These are phyloP conservation scores for Ceratocystis variospora DNA, from an alignment of 2,329 filamentous ascomycete genomes.

Conservation along the genomic window DNA sequence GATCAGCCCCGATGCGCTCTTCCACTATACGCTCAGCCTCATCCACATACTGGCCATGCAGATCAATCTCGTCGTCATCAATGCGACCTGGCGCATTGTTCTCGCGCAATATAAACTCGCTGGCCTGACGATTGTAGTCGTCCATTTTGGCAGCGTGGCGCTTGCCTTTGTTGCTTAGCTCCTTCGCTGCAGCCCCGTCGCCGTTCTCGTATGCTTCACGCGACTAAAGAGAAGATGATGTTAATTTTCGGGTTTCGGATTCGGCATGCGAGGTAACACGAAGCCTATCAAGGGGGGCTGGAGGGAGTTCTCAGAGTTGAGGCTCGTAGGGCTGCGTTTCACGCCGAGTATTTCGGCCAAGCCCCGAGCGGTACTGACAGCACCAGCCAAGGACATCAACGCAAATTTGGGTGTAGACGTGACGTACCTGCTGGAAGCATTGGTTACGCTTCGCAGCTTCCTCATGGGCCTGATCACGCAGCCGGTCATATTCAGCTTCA, in stretches of 20 bases:
- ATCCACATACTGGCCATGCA: slow-evolving; percentile 89
- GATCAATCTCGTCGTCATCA: slow-evolving; percentile 69
- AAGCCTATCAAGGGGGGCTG: neutral
- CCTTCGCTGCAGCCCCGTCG: slow-evolving; percentile 71
- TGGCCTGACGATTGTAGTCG: slow-evolving; percentile 77
- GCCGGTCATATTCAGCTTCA: slow-evolving; percentile 82
- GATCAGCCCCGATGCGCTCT: slow-evolving; percentile 67
- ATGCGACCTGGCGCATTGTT: slow-evolving; percentile 74
- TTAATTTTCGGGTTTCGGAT: neutral
- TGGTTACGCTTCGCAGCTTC: slow-evolving; percentile 66
- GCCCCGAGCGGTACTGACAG: neutral
- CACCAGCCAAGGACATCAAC: neutral
- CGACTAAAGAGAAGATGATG: slow-evolving; percentile 33
- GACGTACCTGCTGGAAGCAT: slow-evolving; percentile 56
- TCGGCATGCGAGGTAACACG: neutral
- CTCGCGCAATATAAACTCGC: slow-evolving; percentile 87
- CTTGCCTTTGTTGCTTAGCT: slow-evolving; percentile 75
- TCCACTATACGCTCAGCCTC: slow-evolving; percentile 81
- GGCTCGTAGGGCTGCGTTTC: neutral
- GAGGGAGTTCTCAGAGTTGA: neutral
- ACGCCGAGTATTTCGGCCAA: neutral
- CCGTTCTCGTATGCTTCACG: slow-evolving; percentile 70
- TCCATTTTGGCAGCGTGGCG: slow-evolving; percentile 72
- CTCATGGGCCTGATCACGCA: slow-evolving; percentile 67
- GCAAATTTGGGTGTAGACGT: slow-evolving; percentile 18